Evolutionary conservation across 345 rosid genomes (phyloP), one percentile per base, ranked within the genome.

Genomic region (Clausena lansium): DNA sequence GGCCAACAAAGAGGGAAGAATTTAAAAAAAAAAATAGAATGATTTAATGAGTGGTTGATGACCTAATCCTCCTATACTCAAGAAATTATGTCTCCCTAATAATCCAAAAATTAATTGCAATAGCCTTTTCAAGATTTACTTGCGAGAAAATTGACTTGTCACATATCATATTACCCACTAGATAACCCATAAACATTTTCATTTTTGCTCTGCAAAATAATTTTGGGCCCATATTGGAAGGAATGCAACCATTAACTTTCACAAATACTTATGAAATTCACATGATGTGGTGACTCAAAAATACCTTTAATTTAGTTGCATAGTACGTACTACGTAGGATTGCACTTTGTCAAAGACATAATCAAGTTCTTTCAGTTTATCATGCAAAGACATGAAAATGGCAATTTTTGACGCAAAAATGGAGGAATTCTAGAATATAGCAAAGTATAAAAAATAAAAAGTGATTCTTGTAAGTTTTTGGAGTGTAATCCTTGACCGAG

Each of bases 1-100:
- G 73, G 76, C 80, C 80, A 52, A 70, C 79, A 74, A 81, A 41
- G 75, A 72, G 59, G 88, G 79, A 77, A 82, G 66, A 45, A 54
- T 13, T 65, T 65, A 63, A 7, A 32, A 14, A 32, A 19, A 36
- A 3, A 45, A 13, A 45, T 58, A 52, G 9, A 65, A 70, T 10
- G 15, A 69, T 7, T 7, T 8, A 30, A 28, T 28, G 39, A 32
- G 71, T 22, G 72, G 77, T 78, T 54, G 82, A 78, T 73, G 75
- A 73, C 74, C 78, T 67, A 83, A 83, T 70, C 71, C 39, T 78
- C 61, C 52, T 77, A 14, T 70, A 70, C 73, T 75, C 32, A 20
- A 79, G 24, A 28, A 33, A 68, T 22, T 35, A 24, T 45, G n/a
- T 39, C 9, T 15, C 4, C 54, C 32, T 67, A 74, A 36, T 33